Conservation (phyloP, 2,329 filamentous ascomycete species). For the Apiospora malaysiana region DNA sequence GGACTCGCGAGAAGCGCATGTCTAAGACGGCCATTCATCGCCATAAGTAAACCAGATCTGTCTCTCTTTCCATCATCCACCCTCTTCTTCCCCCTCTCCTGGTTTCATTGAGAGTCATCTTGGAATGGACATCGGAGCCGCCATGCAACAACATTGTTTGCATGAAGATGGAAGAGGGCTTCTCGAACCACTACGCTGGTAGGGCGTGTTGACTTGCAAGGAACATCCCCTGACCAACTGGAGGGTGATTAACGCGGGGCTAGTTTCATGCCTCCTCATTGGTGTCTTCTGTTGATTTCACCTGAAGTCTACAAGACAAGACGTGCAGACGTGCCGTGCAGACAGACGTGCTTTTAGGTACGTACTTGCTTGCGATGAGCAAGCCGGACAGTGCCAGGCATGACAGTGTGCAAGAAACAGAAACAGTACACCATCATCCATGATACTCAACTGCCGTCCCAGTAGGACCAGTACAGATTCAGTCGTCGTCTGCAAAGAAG, state of each 20-base stretch:
- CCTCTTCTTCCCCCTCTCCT: neutral
- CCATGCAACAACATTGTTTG: neutral
- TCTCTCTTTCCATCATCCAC: neutral
- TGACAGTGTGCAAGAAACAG: neutral
- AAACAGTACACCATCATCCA: neutral
- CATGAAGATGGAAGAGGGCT: conserved; percentile 10
- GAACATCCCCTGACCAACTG: conserved; percentile 16
- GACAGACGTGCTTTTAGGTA: no score
- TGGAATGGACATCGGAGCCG: neutral
- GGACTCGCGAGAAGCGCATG: neutral
- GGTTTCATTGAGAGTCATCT: neutral
- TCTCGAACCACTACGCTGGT: conserved; percentile 1
- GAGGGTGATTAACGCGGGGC: conserved; percentile 7
- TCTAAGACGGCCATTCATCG: neutral
- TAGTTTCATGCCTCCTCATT: conserved; percentile 12
- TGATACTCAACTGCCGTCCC: no score
- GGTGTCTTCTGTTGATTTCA: conserved; percentile 4
- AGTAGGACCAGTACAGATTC: no score
- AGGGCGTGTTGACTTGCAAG: conserved; percentile 12
- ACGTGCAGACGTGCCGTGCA: no score
- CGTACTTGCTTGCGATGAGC: neutral
- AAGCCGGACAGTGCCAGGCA: neutral
- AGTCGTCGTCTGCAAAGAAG: neutral
- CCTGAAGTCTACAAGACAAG: no score
- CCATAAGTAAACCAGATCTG: neutral